Conservation (phyloP, 306 rosid species). For the Alnus glutinosa region DNA sequence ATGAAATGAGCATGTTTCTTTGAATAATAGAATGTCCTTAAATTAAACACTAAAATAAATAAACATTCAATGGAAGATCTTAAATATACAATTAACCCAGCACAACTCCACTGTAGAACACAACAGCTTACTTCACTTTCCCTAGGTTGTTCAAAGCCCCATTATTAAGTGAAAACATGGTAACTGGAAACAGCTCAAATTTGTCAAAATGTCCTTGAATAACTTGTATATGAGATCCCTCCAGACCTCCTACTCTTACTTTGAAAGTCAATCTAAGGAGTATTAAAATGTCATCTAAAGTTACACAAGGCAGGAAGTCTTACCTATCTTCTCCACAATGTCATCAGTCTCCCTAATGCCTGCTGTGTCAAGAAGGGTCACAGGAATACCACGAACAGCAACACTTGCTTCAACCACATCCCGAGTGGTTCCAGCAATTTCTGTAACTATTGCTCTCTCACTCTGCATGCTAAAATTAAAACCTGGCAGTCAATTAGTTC, state of each 20-base stretch:
- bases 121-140: not conserved
- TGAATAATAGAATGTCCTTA: not conserved
- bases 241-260: not conserved
- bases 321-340: conserved; percentile 93
- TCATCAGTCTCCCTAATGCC: conserved; percentile 95
- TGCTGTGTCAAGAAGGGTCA: conserved; percentile 96
- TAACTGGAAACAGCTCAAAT: not conserved
- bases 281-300: not conserved
- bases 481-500: conserved; percentile 50
- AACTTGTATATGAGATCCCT: not conserved
- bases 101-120: not conserved
- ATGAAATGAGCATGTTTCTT: not conserved
- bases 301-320: conserved; percentile 15
- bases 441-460: conserved; percentile 98
- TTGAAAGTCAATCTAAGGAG: not conserved
- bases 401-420: conserved; percentile 93
- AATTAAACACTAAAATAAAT: not conserved
- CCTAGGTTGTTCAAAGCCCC: not conserved
- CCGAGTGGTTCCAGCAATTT: conserved; percentile 97
- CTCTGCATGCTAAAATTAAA: conserved; percentile 87
- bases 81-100: not conserved
- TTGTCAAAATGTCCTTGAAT: not conserved
- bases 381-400: conserved; percentile 74
- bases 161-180: not conserved
- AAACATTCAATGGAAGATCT: not conserved